Evolutionary conservation across 2,329 filamentous ascomycete species (phyloP), one percentile per base, ranked within the genome.

Genomic region (Cladosporium sp.): DNA sequence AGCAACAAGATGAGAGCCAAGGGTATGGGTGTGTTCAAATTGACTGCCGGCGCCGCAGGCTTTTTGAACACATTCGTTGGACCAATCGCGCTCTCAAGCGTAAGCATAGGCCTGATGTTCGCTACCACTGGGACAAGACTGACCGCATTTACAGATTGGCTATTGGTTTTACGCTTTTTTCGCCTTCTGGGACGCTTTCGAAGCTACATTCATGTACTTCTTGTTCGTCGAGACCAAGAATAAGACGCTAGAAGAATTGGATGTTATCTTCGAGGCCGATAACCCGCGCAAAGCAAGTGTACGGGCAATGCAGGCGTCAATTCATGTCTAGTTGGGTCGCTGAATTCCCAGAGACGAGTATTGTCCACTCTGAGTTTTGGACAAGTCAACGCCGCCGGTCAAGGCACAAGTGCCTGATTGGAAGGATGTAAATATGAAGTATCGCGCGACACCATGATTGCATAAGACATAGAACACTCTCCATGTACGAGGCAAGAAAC

Each of bases 1-100:
- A 76, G 77, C 7, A 79, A 78, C 68, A 71, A 75, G 64, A 82
- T 84, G 66, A 75, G 76, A 64, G 76, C 82, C 24, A 74, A 60
- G 71, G 74, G 76, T 61, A 72, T 78, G 70, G 72, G 79, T 4
- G 71, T 83, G 15, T 75, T 78, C 71, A 78, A 78, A 66, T 72
- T 79, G 47, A 75, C 77, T 28, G 75, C 79, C 64, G 77, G 78
- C 67, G 68, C 76, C 30, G 78, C 79, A 34, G 77, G 82, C 34
- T 79, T 81, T 66, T 73, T 75, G 41, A 73, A 73, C 67, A 68
- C 66, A 12, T 74, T 65, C 44, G 64, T 58, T 21, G 34, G 30
- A 11, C 66, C 66, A n/a, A 54, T 67, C n/a, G 52, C 64, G 6
- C 64, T 67, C 12, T 36, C 32, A 21, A 61, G 65, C 14, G 60